These are phyloP conservation scores for Physcomitrium patens DNA, from an alignment of 225 moss, liverwort and hornwort genomes.

Conservation along the genomic window DNA sequence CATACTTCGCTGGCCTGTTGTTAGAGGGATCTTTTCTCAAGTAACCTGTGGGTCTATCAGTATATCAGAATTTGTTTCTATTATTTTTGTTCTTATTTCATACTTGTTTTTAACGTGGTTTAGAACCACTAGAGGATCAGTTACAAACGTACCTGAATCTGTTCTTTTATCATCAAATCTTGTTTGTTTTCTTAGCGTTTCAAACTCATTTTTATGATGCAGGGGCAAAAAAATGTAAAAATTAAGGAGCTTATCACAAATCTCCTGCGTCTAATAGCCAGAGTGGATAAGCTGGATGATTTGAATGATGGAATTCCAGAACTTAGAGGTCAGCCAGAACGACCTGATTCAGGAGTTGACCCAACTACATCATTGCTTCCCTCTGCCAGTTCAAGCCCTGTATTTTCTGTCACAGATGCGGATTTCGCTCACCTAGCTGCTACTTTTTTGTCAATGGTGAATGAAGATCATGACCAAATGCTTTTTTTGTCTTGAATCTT, in stretches of 20 bases:
- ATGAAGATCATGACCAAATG: constrained; percentile 14
- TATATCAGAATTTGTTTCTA: constrained; percentile 3
- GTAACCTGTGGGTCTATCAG: constrained; percentile 12
- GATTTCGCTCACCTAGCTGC: constrained; percentile 51
- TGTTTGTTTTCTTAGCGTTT: constrained; percentile 10
- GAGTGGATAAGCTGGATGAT: constrained; percentile 27
- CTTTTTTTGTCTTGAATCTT: constrained; percentile 12
- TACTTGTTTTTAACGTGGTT: constrained; percentile 15
- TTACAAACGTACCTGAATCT: neutral
- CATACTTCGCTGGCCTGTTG: neutral
- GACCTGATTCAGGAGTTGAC: constrained; percentile 26
- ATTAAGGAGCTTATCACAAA: constrained; percentile 36
- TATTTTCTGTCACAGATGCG: constrained; percentile 46
- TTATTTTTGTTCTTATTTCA: neutral
- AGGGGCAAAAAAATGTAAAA: constrained; percentile 44
- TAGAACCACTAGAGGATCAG: constrained; percentile 20
- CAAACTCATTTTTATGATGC: constrained; percentile 27
- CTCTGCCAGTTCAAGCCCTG: constrained; percentile 28
- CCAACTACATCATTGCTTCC: constrained; percentile 21
- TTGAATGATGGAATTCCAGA: constrained; percentile 25
- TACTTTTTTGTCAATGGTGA: constrained; percentile 53
- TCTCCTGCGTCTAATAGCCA: constrained; percentile 48
- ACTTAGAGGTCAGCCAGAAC: constrained; percentile 23
- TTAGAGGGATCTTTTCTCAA: constrained; percentile 1
- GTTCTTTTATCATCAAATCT: constrained; percentile 5